Percentiles rank a stretch among this genome's conserved stretches.
Evolutionary conservation across 306 rosid species (phyloP).

Genomic region (Rubus idaeus): DNA sequence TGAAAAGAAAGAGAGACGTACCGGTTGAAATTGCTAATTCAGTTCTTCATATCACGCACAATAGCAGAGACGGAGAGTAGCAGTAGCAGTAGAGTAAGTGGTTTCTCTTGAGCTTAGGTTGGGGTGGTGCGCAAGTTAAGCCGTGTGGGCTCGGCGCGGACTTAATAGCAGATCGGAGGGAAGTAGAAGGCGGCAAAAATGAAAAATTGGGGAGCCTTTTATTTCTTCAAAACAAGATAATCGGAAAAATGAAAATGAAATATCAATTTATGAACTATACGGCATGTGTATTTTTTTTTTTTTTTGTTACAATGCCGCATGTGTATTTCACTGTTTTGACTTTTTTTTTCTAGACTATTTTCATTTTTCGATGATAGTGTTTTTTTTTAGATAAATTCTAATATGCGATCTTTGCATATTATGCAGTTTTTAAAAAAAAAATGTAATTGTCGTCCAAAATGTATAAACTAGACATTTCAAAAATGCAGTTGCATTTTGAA

Average conservation of each 20-base stretch:
- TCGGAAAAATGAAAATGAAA: neutral
- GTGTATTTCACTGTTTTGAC: no score
- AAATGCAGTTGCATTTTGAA: no score
- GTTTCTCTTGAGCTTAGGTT: neutral
- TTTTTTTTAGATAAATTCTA: no score
- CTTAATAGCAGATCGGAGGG: neutral
- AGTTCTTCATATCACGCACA: neutral
- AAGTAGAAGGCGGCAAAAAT: constrained; percentile 20
- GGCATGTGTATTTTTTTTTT: no score
- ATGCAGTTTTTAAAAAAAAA: no score
- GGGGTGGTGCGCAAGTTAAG: neutral
- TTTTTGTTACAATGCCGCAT: no score
- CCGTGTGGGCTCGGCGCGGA: neutral
- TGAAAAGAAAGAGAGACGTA: neutral
- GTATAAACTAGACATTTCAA: no score
- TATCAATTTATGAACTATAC: neutral
- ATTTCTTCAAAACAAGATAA: neutral
- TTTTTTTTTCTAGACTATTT: no score
- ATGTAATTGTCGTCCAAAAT: no score
- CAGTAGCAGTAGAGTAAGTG: neutral
- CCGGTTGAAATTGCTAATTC: neutral
- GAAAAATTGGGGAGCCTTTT: neutral
- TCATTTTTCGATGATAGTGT: no score
- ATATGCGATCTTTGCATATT: no score
- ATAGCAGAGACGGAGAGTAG: neutral